phyloP scores from a whole-genome alignment of 2,329 filamentous ascomycete species.

The Pseudocercospora fuligena region DNA sequence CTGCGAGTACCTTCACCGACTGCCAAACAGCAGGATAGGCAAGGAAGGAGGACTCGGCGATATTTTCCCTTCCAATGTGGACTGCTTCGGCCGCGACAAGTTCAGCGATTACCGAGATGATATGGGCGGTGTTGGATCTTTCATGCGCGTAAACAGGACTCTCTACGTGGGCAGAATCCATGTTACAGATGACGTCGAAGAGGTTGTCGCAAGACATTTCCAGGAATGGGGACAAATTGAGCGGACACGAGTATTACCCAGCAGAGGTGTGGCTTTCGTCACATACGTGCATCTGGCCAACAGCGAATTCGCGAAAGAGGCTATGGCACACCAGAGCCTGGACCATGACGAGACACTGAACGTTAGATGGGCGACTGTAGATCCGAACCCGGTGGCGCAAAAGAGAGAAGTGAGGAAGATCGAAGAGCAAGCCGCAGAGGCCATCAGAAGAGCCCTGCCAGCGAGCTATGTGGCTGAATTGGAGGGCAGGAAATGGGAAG shows the following conservation, averaged over 20 bases:
- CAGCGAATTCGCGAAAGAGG: constrained; percentile 78
- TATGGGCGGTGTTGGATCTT: constrained; percentile 95
- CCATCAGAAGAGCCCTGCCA: constrained; percentile 83
- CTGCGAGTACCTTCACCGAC: constrained; percentile 89
- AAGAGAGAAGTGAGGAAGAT: constrained; percentile 86
- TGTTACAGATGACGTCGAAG: constrained; percentile 95
- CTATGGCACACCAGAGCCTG: constrained; percentile 92
- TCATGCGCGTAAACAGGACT: constrained; percentile 91
- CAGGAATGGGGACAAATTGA: constrained; percentile 96
- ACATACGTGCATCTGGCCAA: constrained; percentile 92
- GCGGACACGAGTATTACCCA: constrained; percentile 82
- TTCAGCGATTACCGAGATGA: constrained; percentile 92
- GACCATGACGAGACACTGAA: constrained; percentile 94
- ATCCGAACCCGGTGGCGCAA: constrained; percentile 93
- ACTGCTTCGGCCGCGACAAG: constrained; percentile 94
- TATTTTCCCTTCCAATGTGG: constrained; percentile 89
- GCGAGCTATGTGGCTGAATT: constrained; percentile 92
- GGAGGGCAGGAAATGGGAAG: constrained; percentile 68
- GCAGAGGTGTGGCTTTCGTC: constrained; percentile 88
- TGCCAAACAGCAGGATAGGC: constrained; percentile 63
- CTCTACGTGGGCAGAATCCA: constrained; percentile 93
- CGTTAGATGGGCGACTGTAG: constrained; percentile 94
- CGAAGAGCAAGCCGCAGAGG: constrained; percentile 95
- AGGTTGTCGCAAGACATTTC: constrained; percentile 92
- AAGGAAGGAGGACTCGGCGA: constrained; percentile 67